These are phyloP conservation scores for Canavalia ensiformis DNA, from an alignment of 306 rosid species.

Conservation along the genomic window DNA sequence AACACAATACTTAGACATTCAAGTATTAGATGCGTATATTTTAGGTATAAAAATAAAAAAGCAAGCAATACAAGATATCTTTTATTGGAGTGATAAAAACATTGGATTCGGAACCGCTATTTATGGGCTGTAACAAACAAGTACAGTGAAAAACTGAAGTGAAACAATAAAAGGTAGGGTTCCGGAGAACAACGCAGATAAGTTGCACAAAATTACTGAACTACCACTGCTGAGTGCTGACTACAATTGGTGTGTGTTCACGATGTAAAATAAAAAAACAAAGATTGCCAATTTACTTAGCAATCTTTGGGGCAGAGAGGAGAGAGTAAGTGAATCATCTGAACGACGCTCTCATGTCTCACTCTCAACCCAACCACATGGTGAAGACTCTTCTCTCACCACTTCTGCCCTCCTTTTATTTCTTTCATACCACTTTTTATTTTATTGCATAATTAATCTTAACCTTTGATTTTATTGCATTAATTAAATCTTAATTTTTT, in stretches of 20 bases:
- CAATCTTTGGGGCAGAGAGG: neutral
- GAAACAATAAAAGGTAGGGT: too few relatives aligned
- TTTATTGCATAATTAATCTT: neutral
- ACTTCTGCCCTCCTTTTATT: neutral
- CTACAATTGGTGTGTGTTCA: neutral
- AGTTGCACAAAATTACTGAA: neutral
- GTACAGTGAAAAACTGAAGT: too few relatives aligned
- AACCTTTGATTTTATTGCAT: neutral
- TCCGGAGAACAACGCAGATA: neutral
- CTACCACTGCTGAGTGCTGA: conserved; percentile 24
- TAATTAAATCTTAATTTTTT: too few relatives aligned
- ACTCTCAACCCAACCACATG: conserved; percentile 34
- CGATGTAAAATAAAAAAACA: too few relatives aligned
- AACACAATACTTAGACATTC: neutral
- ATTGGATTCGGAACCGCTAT: too few relatives aligned
- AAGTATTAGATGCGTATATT: neutral
- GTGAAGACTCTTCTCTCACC: neutral
- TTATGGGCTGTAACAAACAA: too few relatives aligned
- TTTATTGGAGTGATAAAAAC: too few relatives aligned
- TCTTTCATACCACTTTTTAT: neutral
- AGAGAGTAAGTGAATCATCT: neutral
- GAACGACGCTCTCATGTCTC: neutral
- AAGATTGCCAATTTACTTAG: too few relatives aligned
- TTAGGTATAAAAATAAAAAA: neutral
- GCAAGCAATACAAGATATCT: too few relatives aligned